phyloP scores from a whole-genome alignment of 2,329 filamentous ascomycete species.

The Arthrobotrys conoides region DNA sequence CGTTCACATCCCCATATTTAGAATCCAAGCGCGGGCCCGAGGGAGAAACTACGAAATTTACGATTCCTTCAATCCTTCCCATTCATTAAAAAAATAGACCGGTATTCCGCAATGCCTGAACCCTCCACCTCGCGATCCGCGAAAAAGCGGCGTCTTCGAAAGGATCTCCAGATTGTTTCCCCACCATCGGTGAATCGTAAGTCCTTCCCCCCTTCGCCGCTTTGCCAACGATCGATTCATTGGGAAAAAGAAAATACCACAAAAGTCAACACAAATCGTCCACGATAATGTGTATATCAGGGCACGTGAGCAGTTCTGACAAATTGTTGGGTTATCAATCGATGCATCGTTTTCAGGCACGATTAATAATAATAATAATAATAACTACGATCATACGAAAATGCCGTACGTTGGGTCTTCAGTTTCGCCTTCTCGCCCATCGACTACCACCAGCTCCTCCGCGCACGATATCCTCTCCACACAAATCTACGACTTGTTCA shows the following conservation, averaged over 20 bases:
- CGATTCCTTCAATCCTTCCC: not conserved
- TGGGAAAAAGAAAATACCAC: constrained; percentile 40
- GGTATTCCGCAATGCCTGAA: constrained; percentile 6
- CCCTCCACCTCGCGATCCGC: constrained; percentile 27
- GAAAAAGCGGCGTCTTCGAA: constrained; percentile 46
- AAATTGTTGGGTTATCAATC: not conserved
- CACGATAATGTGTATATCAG: no score
- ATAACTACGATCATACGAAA: not conserved
- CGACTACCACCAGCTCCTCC: not conserved
- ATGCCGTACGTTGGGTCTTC: not conserved
- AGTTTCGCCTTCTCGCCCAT: not conserved
- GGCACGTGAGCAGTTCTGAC: constrained; percentile 7
- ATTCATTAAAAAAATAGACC: not conserved
- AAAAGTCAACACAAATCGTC: constrained; percentile 42
- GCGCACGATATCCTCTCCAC: constrained; percentile 20
- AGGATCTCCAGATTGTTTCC: constrained; percentile 7
- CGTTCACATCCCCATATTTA: not conserved
- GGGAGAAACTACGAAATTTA: no score
- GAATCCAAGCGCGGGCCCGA: not conserved
- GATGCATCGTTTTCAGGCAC: not conserved
- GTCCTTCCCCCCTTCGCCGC: constrained; percentile 4
- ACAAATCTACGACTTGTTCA: constrained; percentile 36
- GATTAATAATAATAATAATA: not conserved
- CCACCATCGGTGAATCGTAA: constrained; percentile 29
- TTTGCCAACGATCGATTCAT: not conserved